phyloP scores from a whole-genome alignment of 495 filamentous ascomycete genomes.

The Hypoxylon fragiforme region DNA sequence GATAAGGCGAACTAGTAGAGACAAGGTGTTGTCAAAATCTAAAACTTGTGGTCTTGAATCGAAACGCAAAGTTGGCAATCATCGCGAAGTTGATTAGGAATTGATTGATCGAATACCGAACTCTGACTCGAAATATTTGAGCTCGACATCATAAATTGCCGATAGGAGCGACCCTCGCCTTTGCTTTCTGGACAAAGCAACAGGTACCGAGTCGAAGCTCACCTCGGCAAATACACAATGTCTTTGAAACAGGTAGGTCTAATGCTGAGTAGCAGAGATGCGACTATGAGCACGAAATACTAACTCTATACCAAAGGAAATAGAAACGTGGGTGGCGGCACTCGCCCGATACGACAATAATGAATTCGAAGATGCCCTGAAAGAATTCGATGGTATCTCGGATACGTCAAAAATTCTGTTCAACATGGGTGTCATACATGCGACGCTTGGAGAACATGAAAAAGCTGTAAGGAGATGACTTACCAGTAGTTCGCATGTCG shows the following conservation, averaged over 20 bases:
- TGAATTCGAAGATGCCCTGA: slow-evolving; percentile 86
- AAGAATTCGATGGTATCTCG: slow-evolving; percentile 79
- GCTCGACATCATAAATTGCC: slow-evolving; percentile 19
- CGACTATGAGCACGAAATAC: slow-evolving; percentile 21
- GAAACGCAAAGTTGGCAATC: slow-evolving; percentile 7
- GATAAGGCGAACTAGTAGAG: slow-evolving; percentile 12
- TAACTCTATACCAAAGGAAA: slow-evolving; percentile 69
- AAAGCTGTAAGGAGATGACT: slow-evolving; percentile 71
- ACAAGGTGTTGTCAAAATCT: background rate
- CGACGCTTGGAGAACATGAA: slow-evolving; percentile 94
- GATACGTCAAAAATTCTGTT: slow-evolving; percentile 99
- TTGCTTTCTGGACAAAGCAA: slow-evolving; percentile 40
- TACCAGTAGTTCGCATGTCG: background rate
- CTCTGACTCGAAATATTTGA: slow-evolving; percentile 6
- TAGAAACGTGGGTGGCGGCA: slow-evolving; percentile 96
- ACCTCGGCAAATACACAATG: slow-evolving; percentile 49
- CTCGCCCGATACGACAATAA: slow-evolving; percentile 92
- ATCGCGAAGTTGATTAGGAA: slow-evolving; percentile 9
- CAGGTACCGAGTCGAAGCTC: slow-evolving; percentile 28
- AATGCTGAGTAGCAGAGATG: background rate
- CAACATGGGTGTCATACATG: slow-evolving; percentile 98
- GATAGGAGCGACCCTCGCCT: slow-evolving; percentile 28
- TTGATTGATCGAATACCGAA: slow-evolving; percentile 4
- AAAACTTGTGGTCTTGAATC: slow-evolving; percentile 1
- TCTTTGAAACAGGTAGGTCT: slow-evolving; percentile 74